These are phyloP conservation scores for Magnolia kwangsiensis DNA, from an alignment of 164 flowering plant species.

Conservation along the genomic window DNA sequence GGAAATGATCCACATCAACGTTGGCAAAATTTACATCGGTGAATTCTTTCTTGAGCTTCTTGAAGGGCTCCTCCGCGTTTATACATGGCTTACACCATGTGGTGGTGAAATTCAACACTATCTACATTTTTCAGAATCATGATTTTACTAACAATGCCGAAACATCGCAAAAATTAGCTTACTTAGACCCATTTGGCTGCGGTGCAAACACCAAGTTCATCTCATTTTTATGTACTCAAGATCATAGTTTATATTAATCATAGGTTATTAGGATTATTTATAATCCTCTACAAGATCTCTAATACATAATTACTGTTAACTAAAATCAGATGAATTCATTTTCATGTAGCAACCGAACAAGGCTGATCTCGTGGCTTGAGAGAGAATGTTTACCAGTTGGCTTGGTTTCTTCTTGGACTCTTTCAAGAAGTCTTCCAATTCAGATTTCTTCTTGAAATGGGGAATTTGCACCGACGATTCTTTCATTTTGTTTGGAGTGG, in stretches of 20 bases:
- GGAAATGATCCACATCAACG: background rate
- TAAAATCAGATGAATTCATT: too few relatives aligned
- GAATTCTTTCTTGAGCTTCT: background rate
- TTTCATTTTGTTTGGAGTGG: too few relatives aligned
- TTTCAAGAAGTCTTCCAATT: background rate
- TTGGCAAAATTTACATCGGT: background rate
- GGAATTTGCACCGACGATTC: too few relatives aligned
- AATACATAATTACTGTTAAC: too few relatives aligned
- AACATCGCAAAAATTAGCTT: background rate
- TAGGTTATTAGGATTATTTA: too few relatives aligned
- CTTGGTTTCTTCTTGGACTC: background rate
- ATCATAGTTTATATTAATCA: too few relatives aligned
- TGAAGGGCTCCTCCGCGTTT: background rate
- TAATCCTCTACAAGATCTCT: too few relatives aligned
- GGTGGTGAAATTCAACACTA: constrained; percentile 3
- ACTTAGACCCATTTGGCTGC: too few relatives aligned
- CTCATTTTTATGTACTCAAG: too few relatives aligned
- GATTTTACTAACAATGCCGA: background rate
- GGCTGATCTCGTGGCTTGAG: background rate
- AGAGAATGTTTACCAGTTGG: background rate
- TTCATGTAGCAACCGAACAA: background rate
- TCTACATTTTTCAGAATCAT: background rate
- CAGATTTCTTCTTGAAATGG: background rate
- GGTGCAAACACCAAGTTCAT: too few relatives aligned
- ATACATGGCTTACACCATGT: background rate